Base-by-base conservation (phyloP, 345 rosid species). In the Psidium friedrichsthalianum region DNA sequence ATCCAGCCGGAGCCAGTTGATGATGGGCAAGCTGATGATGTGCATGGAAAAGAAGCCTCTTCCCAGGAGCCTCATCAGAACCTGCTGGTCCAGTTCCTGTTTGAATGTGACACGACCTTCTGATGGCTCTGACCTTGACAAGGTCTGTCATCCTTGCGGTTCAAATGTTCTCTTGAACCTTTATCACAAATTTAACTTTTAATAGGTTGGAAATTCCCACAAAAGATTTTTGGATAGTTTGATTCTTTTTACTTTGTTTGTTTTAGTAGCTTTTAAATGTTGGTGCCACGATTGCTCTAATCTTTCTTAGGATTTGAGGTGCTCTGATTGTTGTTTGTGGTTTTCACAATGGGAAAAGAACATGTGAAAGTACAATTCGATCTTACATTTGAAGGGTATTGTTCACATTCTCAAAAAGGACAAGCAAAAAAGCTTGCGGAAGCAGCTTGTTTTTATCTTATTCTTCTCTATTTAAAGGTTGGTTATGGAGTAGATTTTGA, bases 141-240 rank as follows among this genome's bases (percentile, higher is more conserved):
- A 90, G 94, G 96, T 94, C 51, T n/a, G 74, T 3, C 69, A 27
- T 76, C 78, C 13, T 40, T 83, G 83, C 83, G 9, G 78, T 32
- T 36, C 24, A 69, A 32, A 69, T 1, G 3, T 69, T 36, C 47
- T 69, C 47, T 21, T 69, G 78, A 18, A 36, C 47, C 78, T 69
- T 69, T 69, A 40, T 69, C 22, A 36, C 78, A 69, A 32, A 69
- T 69, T 11, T 69, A 4, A 20, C 78, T 69, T 69, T 16, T 32
- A 36, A 36, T 36, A 2, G 25, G 25, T 25, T 36, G 24, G 47
- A 69, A 69, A 32, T 69, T 32, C 6, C 0, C 47, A 18, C 25
- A 36, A 32, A 69, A 69, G 47, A 69, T 69, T 69, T 29, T 69
- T 69, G 47, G 78, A 36, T 11, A 0, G 13, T 69, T 47, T 36